Evolutionary conservation across 768 basidiomycete genomes (phyloP), one percentile per base, ranked within the genome.

Genomic region (Collybiopsis confluens): DNA sequence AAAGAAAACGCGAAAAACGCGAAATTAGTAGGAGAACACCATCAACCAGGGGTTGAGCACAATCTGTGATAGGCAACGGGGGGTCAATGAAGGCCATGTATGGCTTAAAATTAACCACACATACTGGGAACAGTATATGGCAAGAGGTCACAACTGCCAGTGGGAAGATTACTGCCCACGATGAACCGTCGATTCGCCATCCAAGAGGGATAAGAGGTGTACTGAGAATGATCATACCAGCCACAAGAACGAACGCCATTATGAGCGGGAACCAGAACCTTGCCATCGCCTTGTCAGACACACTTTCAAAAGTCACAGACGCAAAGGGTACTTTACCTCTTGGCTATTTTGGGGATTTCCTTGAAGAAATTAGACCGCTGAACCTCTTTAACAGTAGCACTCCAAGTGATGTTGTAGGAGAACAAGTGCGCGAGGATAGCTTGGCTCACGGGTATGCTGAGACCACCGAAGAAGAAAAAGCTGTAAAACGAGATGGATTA

Each of bases 331-430:
- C n/a, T n/a, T n/a, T 77, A 90, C 64, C 90, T 77, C 62, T 80
- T 83, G 21, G 82, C 71, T 63, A 95, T 92, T 60, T 86, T 85
- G 0, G 92, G 92, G 24, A 94, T 85, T 68, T 95, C 92, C 62
- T 88, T 85, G 76, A 91, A 92, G 72, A 95, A 93, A 66, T 93
- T 93, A 2, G 87, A 89, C 27, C 83, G 78, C 66, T 92, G 80
- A 20, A 94, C 89, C 62, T 91, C 90, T 70, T 95, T 94, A 68
- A 78, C 70, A 24, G 78, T 81, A n/a, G 79, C 78, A 4, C 76
- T 74, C 80, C 79, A 81, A 27, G 74, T 71, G 24, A 81, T 81
- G 56, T 81, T 75, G 65, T 78, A 77, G 42, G 78, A 80, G 60
- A 80, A 78, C 55, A 80, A 68, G 55, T 88, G 84, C 3, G 86